Evolutionary conservation across 495 filamentous ascomycete species (phyloP).

Genomic region (Penicillium arizonense): DNA sequence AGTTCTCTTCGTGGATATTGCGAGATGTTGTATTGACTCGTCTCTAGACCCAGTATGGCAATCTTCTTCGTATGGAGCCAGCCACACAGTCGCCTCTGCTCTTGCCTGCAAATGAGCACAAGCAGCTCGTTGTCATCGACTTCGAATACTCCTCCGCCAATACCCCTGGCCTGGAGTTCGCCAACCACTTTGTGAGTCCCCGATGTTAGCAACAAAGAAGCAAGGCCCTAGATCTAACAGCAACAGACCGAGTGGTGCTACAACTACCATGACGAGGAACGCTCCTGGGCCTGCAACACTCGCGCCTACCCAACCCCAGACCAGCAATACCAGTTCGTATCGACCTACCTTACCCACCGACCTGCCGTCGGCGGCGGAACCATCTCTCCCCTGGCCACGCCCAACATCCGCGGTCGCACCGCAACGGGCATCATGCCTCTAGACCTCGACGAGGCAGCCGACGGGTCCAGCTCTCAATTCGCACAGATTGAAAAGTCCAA

Average conservation of each 20-base stretch:
- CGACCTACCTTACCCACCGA: constrained; percentile 80
- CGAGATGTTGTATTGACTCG: constrained; percentile 11
- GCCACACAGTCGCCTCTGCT: constrained; percentile 83
- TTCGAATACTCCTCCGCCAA: constrained; percentile 98
- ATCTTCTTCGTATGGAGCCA: constrained; percentile 88
- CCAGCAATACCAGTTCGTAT: constrained; percentile 81
- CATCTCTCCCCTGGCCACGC: constrained; percentile 54
- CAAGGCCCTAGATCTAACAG: constrained; percentile 3
- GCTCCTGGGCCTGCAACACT: constrained; percentile 66
- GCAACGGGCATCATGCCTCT: constrained; percentile 33
- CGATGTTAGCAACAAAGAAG: background rate
- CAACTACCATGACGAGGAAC: constrained; percentile 78
- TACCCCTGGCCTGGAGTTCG: constrained; percentile 83
- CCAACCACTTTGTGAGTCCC: constrained; percentile 84
- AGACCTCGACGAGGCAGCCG: constrained; percentile 32
- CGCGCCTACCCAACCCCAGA: constrained; percentile 70
- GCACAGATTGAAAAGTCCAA: constrained; percentile 53
- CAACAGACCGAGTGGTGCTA: constrained; percentile 87
- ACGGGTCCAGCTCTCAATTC: constrained; percentile 14
- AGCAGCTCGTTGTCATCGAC: constrained; percentile 94
- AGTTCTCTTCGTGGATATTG: constrained; percentile 27
- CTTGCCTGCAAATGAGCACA: constrained; percentile 86
- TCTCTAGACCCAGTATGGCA: constrained; percentile 90
- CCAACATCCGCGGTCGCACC: constrained; percentile 36
- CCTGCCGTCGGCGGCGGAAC: constrained; percentile 53